Evolutionary conservation across 192 early-diverging fungal species (phyloP).

Genomic region (Coemansia furcata): DNA sequence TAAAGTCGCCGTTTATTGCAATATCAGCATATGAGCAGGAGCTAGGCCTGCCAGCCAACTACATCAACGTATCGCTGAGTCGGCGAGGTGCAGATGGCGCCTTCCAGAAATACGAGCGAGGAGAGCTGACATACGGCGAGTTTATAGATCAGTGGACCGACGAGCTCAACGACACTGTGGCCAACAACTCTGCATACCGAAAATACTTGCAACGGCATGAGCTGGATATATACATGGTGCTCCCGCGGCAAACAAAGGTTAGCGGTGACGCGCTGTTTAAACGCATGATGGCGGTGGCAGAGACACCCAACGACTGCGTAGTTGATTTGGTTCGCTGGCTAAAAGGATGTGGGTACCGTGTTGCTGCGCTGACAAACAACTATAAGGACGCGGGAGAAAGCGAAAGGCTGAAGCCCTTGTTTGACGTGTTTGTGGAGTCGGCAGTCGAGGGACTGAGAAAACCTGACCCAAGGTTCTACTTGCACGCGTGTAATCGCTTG

Average conservation of each 20-base stretch:
- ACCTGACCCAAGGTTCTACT: constrained; percentile 74
- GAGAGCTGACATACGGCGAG: constrained; percentile 28
- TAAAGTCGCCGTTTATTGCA: constrained; percentile 75
- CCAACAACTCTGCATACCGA: constrained; percentile 41
- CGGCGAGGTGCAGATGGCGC: constrained; percentile 50
- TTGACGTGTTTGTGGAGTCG: constrained; percentile 78
- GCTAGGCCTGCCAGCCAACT: constrained; percentile 70
- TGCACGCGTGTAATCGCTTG: constrained; percentile 68
- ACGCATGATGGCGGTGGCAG: constrained; percentile 37
- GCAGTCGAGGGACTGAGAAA: constrained; percentile 74
- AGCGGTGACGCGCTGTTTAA: constrained; percentile 29
- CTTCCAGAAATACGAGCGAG: constrained; percentile 59
- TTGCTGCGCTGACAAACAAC: constrained; percentile 86
- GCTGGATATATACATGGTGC: constrained; percentile 30
- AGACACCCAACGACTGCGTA: constrained; percentile 16
- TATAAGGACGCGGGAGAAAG: constrained; percentile 51
- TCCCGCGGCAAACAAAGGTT: constrained; percentile 18
- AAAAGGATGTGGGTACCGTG: constrained; percentile 54
- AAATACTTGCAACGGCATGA: constrained; percentile 27
- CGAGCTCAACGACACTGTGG: constrained; percentile 41
- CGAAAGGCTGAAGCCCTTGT: constrained; percentile 41
- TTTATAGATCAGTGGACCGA: constrained; percentile 33
- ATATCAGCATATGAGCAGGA: constrained; percentile 67
- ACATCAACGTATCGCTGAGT: constrained; percentile 77
- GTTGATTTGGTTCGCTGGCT: constrained; percentile 38